phyloP scores from a whole-genome alignment of 805 yeast species.

The Lachancea nothofagi region DNA sequence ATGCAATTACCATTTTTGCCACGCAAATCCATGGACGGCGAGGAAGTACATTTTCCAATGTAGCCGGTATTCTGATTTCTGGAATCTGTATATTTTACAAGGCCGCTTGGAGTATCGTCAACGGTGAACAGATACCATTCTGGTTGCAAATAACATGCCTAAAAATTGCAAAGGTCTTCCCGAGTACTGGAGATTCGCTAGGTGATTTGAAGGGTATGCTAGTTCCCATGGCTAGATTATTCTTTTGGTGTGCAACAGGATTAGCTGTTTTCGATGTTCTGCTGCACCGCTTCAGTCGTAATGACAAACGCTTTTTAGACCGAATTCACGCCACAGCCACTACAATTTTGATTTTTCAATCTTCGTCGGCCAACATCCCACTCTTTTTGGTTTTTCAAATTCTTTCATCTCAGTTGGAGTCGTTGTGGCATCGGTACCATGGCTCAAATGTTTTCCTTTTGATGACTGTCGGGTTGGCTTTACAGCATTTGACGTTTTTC shows the following conservation, averaged over 20 bases:
- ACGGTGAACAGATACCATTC: constrained; percentile 50
- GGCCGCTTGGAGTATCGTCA: constrained; percentile 44
- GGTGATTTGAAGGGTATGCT: constrained; percentile 30
- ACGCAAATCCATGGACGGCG: constrained; percentile 23
- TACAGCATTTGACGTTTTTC: constrained; percentile 77
- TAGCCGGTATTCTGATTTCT: constrained; percentile 42
- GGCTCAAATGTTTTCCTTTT: constrained; percentile 7
- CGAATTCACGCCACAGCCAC: constrained; percentile 28
- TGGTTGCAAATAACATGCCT: constrained; percentile 25
- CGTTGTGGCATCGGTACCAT: constrained; percentile 2
- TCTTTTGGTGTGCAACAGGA: constrained; percentile 24
- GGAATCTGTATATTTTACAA: constrained; percentile 50
- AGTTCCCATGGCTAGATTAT: constrained; percentile 34
- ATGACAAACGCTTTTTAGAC: constrained; percentile 6
- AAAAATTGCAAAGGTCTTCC: constrained; percentile 10
- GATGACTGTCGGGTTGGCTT: constrained; percentile 34
- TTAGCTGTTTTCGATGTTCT: constrained; percentile 32
- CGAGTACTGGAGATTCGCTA: constrained; percentile 16
- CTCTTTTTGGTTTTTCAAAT: constrained; percentile 39
- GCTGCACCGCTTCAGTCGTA: constrained; percentile 13
- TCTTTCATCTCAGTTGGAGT: constrained; percentile 7
- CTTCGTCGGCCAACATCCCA: constrained; percentile 45
- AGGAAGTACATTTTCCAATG: constrained; percentile 37
- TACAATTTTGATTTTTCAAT: constrained; percentile 44
- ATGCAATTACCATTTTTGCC: constrained; percentile 35